Evolutionary conservation across 345 rosid species (phyloP), one percentile per base, ranked within the genome.

Genomic region (Balakata baccata): DNA sequence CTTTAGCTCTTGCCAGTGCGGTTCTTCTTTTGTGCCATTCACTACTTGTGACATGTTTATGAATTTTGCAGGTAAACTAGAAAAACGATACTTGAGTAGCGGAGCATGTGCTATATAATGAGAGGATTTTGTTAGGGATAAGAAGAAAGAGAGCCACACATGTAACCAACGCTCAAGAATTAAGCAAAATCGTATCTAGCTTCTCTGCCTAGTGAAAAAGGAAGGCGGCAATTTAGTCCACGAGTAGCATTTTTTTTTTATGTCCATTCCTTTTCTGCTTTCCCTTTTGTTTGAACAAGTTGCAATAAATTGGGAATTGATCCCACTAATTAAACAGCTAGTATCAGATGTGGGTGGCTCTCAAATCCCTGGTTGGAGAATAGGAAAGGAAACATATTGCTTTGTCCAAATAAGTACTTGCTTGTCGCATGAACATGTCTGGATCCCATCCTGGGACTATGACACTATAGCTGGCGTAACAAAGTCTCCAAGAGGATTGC

Each of bases 81-180:
- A 74, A 77, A 72, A 80, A 74, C 78, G 69, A 23, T 68, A 47
- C 22, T 49, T 38, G 62, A 20, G 65, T 69, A 53, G 63, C 83
- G 80, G 69, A 73, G 83, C 80, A 49, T 56, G 80, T 45, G 23
- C 20, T 76, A 78, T 78, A 85, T 39, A 67, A 65, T 12, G 39
- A 46, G 34, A 73, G 53, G 46, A 74, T 61, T 49, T 23, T 75
- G 71, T 72, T 64, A 54, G 85, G 78, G 97, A 94, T 91, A 94
- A 92, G 97, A 79, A 94, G 92, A 90, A 94, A 90, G 92, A 92
- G 95, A 92, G 89, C 97, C 97, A 94, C 97, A 89, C 90, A 89
- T 81, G 83, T 63, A 88, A 89, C 85, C 80, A 82, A 84, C 88
- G 92, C 78, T 82, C 53, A 83, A 71, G 85, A 86, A 81, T 78